Conservation (phyloP, 208 protist species). For the Eutreptiella sp. region DNA sequence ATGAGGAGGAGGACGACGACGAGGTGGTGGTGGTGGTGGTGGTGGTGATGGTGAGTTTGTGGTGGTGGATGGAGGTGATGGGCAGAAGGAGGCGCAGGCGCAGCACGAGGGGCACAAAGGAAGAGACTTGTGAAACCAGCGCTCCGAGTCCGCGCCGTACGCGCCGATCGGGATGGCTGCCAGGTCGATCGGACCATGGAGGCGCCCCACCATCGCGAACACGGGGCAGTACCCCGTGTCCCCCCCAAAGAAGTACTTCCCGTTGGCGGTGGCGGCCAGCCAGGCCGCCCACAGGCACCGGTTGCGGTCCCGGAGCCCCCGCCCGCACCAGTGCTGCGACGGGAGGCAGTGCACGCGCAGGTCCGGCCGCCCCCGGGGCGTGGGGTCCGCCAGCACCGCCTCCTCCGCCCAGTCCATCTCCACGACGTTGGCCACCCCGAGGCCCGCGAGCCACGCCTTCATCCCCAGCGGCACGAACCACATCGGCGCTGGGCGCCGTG, state of each 20-base stretch:
- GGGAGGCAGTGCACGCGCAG: conserved; percentile 23
- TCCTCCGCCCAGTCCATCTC: conserved; percentile 43
- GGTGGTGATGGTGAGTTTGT: too few relatives aligned
- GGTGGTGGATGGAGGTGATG: too few relatives aligned
- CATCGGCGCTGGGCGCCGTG: conserved; percentile 37
- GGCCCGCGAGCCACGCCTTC: conserved; percentile 38
- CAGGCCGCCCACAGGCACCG: conserved; percentile 46
- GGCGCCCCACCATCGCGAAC: conserved; percentile 47
- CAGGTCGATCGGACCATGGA: conserved; percentile 50
- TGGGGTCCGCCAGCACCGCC: background rate
- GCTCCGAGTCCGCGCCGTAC: conserved; percentile 59
- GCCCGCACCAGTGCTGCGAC: conserved; percentile 55
- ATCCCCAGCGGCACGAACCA: conserved; percentile 58
- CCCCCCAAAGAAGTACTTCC: conserved; percentile 27
- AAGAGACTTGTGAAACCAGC: too few relatives aligned
- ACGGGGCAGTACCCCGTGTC: conserved; percentile 39
- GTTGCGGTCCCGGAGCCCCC: conserved; percentile 46
- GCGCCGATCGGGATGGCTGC: conserved; percentile 69
- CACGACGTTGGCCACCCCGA: conserved; percentile 47
- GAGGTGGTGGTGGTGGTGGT: too few relatives aligned
- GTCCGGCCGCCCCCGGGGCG: background rate
- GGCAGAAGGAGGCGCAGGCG: too few relatives aligned
- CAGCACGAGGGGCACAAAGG: too few relatives aligned
- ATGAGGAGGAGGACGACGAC: too few relatives aligned
- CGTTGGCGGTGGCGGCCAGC: background rate